Percentiles rank a stretch among this genome's conserved stretches.
phyloP scores from a whole-genome alignment of 2,329 filamentous ascomycete species.

The Monosporascus sp. region DNA sequence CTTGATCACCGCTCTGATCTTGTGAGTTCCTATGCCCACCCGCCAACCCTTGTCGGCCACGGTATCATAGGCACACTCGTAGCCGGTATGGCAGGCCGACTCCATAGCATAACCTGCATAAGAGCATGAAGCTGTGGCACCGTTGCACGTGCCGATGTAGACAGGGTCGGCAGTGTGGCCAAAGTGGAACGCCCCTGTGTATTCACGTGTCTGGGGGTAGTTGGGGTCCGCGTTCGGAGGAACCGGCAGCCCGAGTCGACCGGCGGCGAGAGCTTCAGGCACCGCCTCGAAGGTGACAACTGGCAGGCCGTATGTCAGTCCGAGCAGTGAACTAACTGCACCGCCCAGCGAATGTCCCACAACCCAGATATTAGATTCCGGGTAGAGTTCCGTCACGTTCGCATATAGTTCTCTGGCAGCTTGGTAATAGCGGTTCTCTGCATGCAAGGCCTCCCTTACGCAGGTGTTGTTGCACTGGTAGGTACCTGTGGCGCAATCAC shows the following conservation, averaged over 20 bases:
- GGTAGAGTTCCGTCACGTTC: slow-evolving; percentile 87
- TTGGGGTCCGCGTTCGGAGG: slow-evolving; percentile 74
- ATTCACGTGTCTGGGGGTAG: slow-evolving; percentile 63
- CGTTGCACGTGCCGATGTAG: slow-evolving; percentile 90
- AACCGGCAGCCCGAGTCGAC: slow-evolving; percentile 76
- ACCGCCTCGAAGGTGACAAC: slow-evolving; percentile 92
- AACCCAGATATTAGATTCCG: slow-evolving; percentile 79
- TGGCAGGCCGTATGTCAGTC: slow-evolving; percentile 84
- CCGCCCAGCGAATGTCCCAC: slow-evolving; percentile 91
- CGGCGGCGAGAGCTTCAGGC: slow-evolving; percentile 82
- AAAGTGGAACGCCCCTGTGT: slow-evolving; percentile 82
- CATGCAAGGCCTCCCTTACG: slow-evolving; percentile 65
- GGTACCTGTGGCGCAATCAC: slow-evolving; percentile 82
- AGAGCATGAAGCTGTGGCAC: slow-evolving; percentile 81
- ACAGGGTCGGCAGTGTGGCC: slow-evolving; percentile 95
- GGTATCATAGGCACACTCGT: slow-evolving; percentile 87
- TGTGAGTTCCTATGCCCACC: slow-evolving; percentile 85
- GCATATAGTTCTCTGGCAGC: slow-evolving; percentile 85
- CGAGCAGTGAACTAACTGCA: slow-evolving; percentile 80
- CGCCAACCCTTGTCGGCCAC: slow-evolving; percentile 90
- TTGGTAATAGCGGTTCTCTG: slow-evolving; percentile 88
- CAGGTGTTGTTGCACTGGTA: slow-evolving; percentile 94
- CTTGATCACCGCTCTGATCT: slow-evolving; percentile 80
- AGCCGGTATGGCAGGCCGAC: slow-evolving; percentile 83
- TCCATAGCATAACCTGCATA: slow-evolving; percentile 93